Base-by-base conservation (phyloP, 148 eudicot species). In the Rhododendron ferrugineum region DNA sequence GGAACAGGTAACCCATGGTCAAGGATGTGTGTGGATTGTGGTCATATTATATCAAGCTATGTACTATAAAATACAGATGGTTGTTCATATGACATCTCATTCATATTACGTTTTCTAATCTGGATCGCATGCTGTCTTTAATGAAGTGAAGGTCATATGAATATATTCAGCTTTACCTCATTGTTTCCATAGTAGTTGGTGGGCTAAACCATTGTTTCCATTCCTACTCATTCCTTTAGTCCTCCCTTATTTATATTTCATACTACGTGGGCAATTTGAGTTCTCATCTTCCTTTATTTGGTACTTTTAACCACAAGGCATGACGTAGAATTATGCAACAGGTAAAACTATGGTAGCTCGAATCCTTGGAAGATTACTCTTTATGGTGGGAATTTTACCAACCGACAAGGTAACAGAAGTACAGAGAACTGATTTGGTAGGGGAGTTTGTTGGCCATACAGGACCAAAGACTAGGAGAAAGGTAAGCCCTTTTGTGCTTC, bases 281-380 rank as follows among this genome's bases (percentile, higher is more conserved):
- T 49, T 49, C 49, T 52, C 13, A 42, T 73, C 47, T 72, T 20
- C 40, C 36, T 15, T 10, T 83, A 66, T 66, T 58, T 28, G 75
- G 32, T 34, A 49, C 49, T 54, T 32, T 16, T 83, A 62, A 83
- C 14, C 78, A 37, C 58, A 42, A 46, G 82, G n/a, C 82, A 47
- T 75, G 8, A 78, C 2, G 2, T 46, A 62, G 75, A 62, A 79
- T 26, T 89, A 44, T 78, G 79, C 85, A 60, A 80, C 90, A 95
- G 98, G 99, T 72, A 97, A 97, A 90, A 97, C 99, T 58, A 95
- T 97, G 99, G 98, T 97, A n/a, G 98, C 99, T 85, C 91, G 99
- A 84, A 89, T 97, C 77, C 98, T 97, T n/a, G 98, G 99, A 90
- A 95, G 94, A 81, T 93, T 97, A 84, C 96, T 97, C 18, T 89